Evolutionary conservation across 805 yeast genomes (phyloP), one percentile per base, ranked within the genome.

Genomic region (Lipomyces starkeyi): DNA sequence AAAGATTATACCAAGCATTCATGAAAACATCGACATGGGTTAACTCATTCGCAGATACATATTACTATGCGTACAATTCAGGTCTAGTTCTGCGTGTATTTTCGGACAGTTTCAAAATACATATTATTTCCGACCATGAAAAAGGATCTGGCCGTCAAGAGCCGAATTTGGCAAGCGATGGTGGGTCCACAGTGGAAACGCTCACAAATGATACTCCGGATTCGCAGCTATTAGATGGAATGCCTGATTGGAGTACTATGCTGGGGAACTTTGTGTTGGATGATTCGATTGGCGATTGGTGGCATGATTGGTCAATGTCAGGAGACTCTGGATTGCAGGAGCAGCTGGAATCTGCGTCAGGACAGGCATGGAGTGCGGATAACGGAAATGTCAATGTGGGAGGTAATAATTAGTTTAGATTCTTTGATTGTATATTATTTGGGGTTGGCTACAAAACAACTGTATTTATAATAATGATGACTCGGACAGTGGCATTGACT

Each of bases 291-390:
- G 71, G 71, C n/a, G 71, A 68, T 13, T 68, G 67, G 69, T 68
- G 71, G 71, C 71, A 68, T 55, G 71, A 68, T 57, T 68, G 69
- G 70, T 59, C 68, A 43, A 43, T n/a, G 49, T 43, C 49, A 17
- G 49, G 49, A 43, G 49, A 43, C 22, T 6, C 49, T 43, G 49
- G 22, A 17, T 43, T 43, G 49, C 22, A n/a, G 1, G 49, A 43
- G 49, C 49, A 43, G 49, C 20, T 43, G 22, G 49, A 17, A 43
- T 17, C 20, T 43, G 22, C 22, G 3, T 43, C 49, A n/a, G 22
- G 49, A 43, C 22, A 17, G 49, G 49, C 14, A n/a, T 43, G 49
- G 49, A 43, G 6, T 43, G 17, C 43, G 43, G 49, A 43, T 43
- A n/a, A 43, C 7, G 22, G 20, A 17, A 43, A 5, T 43, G 11